These are phyloP conservation scores for Coniophora puteana DNA, from an alignment of 1,284 basidiomycete genomes.

Conservation along the genomic window DNA sequence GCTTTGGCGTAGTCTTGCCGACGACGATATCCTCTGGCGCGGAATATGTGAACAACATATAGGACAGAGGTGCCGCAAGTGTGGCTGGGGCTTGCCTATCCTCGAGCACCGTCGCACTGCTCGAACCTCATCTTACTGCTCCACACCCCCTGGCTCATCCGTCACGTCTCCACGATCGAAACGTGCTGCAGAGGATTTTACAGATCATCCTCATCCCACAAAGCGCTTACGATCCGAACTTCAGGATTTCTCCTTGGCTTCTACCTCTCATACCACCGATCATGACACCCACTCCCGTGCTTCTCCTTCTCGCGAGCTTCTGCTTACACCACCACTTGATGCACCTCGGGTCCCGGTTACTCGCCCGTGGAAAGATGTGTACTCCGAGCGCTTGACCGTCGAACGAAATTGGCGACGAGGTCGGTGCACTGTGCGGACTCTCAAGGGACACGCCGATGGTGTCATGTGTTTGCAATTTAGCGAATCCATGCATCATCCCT, in stretches of 20 bases:
- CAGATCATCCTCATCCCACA: constrained; percentile 35
- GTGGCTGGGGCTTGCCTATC: constrained; percentile 95
- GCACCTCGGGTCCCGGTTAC: constrained; percentile 41
- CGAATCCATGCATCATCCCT: constrained; percentile 82
- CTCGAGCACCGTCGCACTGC: constrained; percentile 70
- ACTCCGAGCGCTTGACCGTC: constrained; percentile 92
- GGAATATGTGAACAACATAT: constrained; percentile 99
- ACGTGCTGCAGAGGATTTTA: constrained; percentile 24
- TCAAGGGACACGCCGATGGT: constrained; percentile 93
- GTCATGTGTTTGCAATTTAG: constrained; percentile 97
- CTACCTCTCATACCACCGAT: constrained; percentile 16
- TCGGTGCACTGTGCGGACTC: constrained; percentile 77
- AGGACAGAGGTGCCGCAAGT: constrained; percentile 95
- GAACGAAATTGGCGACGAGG: constrained; percentile 98
- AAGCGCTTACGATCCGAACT: constrained; percentile 50
- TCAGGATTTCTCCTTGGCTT: constrained; percentile 5
- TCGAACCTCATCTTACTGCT: no score
- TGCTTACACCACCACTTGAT: constrained; percentile 5
- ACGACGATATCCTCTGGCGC: constrained; percentile 95
- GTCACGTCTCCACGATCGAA: constrained; percentile 32
- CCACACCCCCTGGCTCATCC: constrained; percentile 32
- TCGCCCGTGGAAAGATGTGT: constrained; percentile 98
- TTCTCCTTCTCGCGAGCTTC: constrained; percentile 13
- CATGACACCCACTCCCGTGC: constrained; percentile 7
- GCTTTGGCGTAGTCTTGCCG: constrained; percentile 86